Evolutionary conservation across 1,284 basidiomycete genomes (phyloP), one percentile per base, ranked within the genome.

Genomic region (Trametes polyzona): DNA sequence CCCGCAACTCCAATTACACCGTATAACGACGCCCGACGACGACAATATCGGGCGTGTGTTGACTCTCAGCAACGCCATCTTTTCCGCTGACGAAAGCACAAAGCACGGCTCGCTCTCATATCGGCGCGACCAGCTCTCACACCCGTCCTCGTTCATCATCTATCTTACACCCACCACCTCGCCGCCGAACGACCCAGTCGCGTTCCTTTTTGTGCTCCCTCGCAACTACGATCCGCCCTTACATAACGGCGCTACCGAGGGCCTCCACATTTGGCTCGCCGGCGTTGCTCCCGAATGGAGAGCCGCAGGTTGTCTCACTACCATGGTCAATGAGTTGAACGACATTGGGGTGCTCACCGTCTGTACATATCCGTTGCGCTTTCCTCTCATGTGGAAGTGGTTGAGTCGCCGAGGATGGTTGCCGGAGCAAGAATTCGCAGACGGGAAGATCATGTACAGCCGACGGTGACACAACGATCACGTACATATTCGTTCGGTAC

Each of bases 381-480:
- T 63, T 47, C 68, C 68, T 10, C 53, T 62, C 8, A 69, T 71
- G 69, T 70, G 68, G 67, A 51, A 24, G 3, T 70, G 69, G 69
- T 54, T 72, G 52, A 57, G 14, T 26, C 58, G 62, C 24, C 56
- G 67, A 48, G 65, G 63, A 0, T 70, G 69, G 69, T 19, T 32
- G 3, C 61, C 62, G 16, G 67, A 70, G 49, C 51, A 62, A 19
- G 65, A 66, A 14, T 44, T 68, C 16, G 53, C 35, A 0, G 64
- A 57, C 4, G 67, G 67, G 2, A 72, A 68, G 48, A 39, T 70
- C 16, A 39, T 69, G 57, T 55, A 70, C 17, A 65, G 62, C 50
- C 64, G 59, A 48, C 41, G 35, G 1, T n/a, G n/a, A n/a, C n/a
- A n/a, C n/a, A n/a, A n/a, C n/a, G n/a, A n/a, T n/a, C n/a, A n/a